These are phyloP conservation scores for Rhodamnia rubescens DNA, from an alignment of 345 rosid genomes.

Conservation along the genomic window DNA sequence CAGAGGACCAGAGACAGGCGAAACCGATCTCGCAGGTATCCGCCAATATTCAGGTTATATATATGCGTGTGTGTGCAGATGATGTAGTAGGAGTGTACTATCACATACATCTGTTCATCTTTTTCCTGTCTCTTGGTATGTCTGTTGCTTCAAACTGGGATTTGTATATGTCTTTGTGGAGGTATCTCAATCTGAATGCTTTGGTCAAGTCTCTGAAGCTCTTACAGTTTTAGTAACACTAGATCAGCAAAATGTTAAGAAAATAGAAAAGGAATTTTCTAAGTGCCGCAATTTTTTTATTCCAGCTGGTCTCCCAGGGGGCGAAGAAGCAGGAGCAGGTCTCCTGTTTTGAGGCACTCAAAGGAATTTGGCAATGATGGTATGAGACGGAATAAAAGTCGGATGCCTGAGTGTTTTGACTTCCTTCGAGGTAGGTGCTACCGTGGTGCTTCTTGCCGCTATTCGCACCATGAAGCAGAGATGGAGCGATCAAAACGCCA, in stretches of 20 bases:
- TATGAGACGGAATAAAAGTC: conserved; percentile 18
- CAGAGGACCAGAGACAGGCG: conserved; percentile 31
- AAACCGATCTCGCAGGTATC: conserved; percentile 50
- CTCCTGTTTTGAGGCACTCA: conserved; percentile 22
- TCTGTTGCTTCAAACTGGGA: neutral
- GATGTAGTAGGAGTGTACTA: neutral
- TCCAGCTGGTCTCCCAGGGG: conserved; percentile 38
- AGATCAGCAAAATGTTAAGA: neutral
- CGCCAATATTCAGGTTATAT: neutral
- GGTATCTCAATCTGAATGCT: neutral
- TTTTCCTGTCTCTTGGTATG: neutral
- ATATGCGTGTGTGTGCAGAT: neutral
- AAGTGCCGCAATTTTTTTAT: neutral
- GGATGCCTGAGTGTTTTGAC: conserved; percentile 36
- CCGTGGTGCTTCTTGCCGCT: conserved; percentile 54
- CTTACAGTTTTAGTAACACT: neutral
- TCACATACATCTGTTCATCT: neutral
- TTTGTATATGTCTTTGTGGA: neutral
- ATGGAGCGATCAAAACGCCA: conserved; percentile 20
- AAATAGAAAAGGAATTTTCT: neutral
- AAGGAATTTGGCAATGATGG: conserved; percentile 9
- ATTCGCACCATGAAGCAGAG: conserved; percentile 31
- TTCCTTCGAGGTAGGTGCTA: conserved; percentile 48
- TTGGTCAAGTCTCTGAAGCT: neutral
- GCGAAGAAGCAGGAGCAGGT: conserved; percentile 33